A percentile compares a stretch with the other conserved stretches of the same genome.
Conservation (phyloP, 495 filamentous ascomycete genomes). For the Podospora didyma region DNA sequence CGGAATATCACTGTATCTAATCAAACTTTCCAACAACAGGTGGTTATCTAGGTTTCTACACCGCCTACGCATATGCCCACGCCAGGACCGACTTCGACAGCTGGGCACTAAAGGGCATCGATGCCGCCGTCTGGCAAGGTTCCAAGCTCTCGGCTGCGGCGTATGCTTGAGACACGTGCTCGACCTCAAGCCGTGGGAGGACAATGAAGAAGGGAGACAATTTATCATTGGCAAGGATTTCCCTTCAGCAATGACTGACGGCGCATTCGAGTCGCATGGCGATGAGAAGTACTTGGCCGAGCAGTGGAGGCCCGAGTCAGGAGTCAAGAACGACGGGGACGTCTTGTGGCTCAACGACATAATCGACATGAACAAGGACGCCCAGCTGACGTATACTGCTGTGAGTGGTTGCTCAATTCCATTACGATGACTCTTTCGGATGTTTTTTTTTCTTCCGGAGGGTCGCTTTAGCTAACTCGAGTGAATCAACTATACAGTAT, state of each 20-base stretch:
- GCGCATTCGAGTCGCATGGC: background rate
- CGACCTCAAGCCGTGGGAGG: background rate
- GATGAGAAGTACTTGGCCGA: background rate
- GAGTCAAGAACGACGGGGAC: too few relatives aligned
- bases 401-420: background rate
- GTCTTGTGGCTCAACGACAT: background rate
- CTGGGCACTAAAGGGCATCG: conserved; percentile 3
- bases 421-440: too few relatives aligned
- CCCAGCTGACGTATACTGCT: background rate
- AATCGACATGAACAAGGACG: background rate
- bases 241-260: background rate
- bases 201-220: background rate
- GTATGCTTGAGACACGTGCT: conserved; percentile 3
- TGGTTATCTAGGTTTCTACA: conserved; percentile 7
- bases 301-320: too few relatives aligned
- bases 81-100: background rate
- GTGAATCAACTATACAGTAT: background rate
- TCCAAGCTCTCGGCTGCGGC: conserved; percentile 4
- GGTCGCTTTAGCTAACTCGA: too few relatives aligned
- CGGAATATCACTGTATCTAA: too few relatives aligned
- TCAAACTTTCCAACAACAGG: too few relatives aligned
- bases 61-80: conserved; percentile 6
- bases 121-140: conserved; percentile 9
- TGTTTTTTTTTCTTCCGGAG: too few relatives aligned
- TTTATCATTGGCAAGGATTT: background rate